Conservation (phyloP, 257 asterid genomes). For the Nicotiana obtusifolia region DNA sequence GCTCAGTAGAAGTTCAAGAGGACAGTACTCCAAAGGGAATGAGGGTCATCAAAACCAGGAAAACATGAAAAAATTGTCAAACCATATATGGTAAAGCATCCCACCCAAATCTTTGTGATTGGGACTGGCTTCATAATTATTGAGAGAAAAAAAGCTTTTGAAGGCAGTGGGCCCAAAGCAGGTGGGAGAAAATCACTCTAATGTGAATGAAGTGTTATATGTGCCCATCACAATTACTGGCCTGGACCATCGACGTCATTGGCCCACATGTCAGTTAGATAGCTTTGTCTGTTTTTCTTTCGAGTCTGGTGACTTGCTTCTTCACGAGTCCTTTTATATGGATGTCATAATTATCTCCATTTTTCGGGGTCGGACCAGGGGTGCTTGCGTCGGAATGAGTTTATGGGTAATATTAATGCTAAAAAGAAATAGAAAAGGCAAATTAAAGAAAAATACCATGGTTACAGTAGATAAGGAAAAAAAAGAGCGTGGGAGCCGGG, state of each 20-base stretch:
- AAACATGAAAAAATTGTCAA: constrained; percentile 40
- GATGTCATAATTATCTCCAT: constrained; percentile 6
- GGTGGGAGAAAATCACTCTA: constrained; percentile 15
- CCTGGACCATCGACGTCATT: constrained; percentile 31
- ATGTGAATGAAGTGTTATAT: constrained; percentile 13
- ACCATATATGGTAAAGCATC: constrained; percentile 49
- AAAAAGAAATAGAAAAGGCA: not conserved
- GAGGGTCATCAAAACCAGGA: constrained; percentile 35
- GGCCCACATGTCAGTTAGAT: constrained; percentile 56
- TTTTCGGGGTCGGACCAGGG: not conserved
- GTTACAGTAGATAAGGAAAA: not conserved
- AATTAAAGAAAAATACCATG: not conserved
- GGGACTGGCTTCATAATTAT: constrained; percentile 32
- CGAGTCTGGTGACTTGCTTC: constrained; percentile 12
- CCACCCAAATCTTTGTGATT: constrained; percentile 54
- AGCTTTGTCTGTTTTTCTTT: constrained; percentile 36
- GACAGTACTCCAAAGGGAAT: constrained; percentile 21
- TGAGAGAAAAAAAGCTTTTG: constrained; percentile 14
- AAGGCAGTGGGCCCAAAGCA: constrained; percentile 11
- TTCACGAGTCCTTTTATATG: not conserved
- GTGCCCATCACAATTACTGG: constrained; percentile 13
- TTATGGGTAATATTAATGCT: not conserved
- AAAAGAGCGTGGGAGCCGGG: not conserved
- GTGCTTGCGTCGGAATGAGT: not conserved
- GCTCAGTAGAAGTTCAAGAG: not conserved